Conservation (phyloP, 148 eudicot genomes). For the Spergularia bocconei region DNA sequence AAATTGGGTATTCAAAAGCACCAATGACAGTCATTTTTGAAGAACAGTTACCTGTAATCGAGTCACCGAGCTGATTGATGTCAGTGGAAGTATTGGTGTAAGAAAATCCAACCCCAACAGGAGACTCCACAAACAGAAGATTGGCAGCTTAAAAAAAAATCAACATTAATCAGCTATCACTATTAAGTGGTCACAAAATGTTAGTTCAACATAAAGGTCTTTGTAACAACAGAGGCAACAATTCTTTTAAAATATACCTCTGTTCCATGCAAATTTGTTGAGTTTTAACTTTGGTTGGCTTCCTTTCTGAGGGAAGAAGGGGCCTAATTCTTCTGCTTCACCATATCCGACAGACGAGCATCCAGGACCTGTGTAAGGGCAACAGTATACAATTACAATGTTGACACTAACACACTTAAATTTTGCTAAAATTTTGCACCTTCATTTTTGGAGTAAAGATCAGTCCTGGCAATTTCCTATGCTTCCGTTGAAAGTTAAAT, state of each 20-base stretch:
- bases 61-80: slow-evolving; percentile 63
- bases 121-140: slow-evolving; percentile 77
- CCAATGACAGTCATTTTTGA: not conserved
- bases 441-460: too few relatives aligned
- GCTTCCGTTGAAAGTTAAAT: too few relatives aligned
- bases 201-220: not conserved
- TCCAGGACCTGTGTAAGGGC: slow-evolving; percentile 61
- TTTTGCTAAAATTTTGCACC: too few relatives aligned
- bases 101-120: slow-evolving; percentile 87
- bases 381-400: too few relatives aligned
- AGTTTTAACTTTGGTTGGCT: slow-evolving; percentile 45
- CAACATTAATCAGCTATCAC: too few relatives aligned
- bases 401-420: too few relatives aligned
- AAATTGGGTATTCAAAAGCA: too few relatives aligned
- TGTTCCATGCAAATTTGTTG: slow-evolving; percentile 72
- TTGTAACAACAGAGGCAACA: not conserved
- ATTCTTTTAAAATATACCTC: slow-evolving; percentile 43
- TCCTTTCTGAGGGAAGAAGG: slow-evolving; percentile 55
- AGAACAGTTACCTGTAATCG: slow-evolving; percentile 41
- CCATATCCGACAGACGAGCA: slow-evolving; percentile 86
- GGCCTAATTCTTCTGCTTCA: slow-evolving; percentile 68
- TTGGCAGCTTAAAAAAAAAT: slow-evolving; percentile 60
- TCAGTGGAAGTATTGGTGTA: slow-evolving; percentile 76
- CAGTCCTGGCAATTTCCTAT: too few relatives aligned
- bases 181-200: not conserved